phyloP scores from a whole-genome alignment of 164 flowering plant genomes.

The Chloranthus sessilifolius region DNA sequence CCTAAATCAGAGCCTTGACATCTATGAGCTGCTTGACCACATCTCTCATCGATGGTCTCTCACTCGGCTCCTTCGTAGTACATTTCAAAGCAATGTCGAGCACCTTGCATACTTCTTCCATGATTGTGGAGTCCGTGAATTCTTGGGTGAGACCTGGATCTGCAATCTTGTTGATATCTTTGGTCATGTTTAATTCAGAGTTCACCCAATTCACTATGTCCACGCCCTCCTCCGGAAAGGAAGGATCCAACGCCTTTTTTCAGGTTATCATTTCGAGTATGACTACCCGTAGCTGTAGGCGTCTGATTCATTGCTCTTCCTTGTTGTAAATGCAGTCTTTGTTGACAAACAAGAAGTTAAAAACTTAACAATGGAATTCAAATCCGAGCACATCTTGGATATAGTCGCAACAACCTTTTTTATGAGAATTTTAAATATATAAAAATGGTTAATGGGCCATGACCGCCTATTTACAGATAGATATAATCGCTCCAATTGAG shows the following conservation, averaged over 20 bases:
- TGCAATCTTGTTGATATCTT: constrained; percentile 35
- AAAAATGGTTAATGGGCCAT: no score
- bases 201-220: constrained; percentile 57
- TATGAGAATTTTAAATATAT: no score
- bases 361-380: no score
- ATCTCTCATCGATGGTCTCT: constrained; percentile 75
- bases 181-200: constrained; percentile 27
- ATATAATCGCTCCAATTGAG: no score
- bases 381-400: no score
- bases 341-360: constrained; percentile 16
- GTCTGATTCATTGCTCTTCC: constrained; percentile 55
- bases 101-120: constrained; percentile 41
- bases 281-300: constrained; percentile 79
- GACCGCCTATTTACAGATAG: no score
- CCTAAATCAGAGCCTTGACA: constrained; percentile 19
- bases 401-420: no score
- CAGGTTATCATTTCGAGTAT: constrained; percentile 65
- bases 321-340: constrained; percentile 64
- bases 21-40: constrained; percentile 47
- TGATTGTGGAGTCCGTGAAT: constrained; percentile 30
- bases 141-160: constrained; percentile 50
- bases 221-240: constrained; percentile 25
- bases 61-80: constrained; percentile 44
- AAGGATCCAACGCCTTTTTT: constrained; percentile 51
- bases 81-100: constrained; percentile 59